Evolutionary conservation across 2,329 filamentous ascomycete species (phyloP), one percentile per base, ranked within the genome.

Genomic region (Xylaria multiplex): DNA sequence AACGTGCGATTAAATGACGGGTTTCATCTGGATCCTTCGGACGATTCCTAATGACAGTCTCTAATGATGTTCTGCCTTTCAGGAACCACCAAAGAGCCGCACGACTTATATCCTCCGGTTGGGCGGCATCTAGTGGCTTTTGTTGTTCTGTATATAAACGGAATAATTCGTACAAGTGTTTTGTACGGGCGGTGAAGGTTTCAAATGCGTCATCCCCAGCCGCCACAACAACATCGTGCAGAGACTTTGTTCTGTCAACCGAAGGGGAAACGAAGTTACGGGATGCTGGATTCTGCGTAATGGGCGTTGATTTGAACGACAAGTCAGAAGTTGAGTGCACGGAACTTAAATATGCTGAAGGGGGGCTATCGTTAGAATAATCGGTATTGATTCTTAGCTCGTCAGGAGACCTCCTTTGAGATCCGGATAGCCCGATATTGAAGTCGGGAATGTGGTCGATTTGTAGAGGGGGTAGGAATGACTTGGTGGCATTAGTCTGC

Each of bases 71-170:
- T 67, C 93, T 89, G 22, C 93, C 94, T 71, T 88, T 91, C 52
- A 97, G 76, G 74, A 97, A 96, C 94, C 94, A 97, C 94, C 94
- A 97, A 0, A 92, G 82, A 3, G 88, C 90, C 27, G 89, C 90
- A 64, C 92, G 86, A 9, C 91, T 83, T 81, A 94, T 90, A 66
- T 93, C 88, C 53, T 85, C 83, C 0, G 90, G 83, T 0, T 88
- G 82, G 57, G 87, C 90, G 35, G 85, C 84, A 62, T 87, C 83
- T 4, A 93, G 76, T 0, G 92, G 88, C 68, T 87, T 89, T 35
- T 90, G 83, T 37, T 89, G 86, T 77, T 97, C 92, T 0, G 93
- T 90, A 64, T 94, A 92, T 49, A 95, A 79, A 43, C 88, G 85
- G 75, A 97, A 96, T 2, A 96, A 83, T 69, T 91, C 89, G 67